phyloP scores from a whole-genome alignment of 2,329 filamentous ascomycete species.

The Endoconidiophora laricicola region DNA sequence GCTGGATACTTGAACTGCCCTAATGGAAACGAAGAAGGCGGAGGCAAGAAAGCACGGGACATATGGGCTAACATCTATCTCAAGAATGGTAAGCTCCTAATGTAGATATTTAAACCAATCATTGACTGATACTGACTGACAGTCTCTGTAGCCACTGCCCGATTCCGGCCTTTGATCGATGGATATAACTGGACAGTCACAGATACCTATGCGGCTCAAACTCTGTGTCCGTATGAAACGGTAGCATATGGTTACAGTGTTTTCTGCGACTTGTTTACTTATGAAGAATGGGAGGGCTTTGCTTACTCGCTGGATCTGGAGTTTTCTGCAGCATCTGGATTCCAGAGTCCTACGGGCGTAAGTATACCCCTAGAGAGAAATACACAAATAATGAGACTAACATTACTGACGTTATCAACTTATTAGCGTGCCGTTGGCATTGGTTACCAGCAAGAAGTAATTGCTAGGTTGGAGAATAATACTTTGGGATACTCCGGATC shows the following conservation, averaged over 20 bases:
- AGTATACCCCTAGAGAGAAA: slow-evolving; percentile 15
- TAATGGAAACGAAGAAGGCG: slow-evolving; percentile 35
- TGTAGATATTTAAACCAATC: not conserved
- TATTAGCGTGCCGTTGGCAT: slow-evolving; percentile 49
- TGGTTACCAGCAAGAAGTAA: slow-evolving; percentile 55
- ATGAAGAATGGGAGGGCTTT: slow-evolving; percentile 56
- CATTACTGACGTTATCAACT: not conserved
- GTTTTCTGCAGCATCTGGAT: slow-evolving; percentile 45
- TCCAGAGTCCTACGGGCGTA: slow-evolving; percentile 46
- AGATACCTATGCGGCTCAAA: slow-evolving; percentile 52
- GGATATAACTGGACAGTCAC: slow-evolving; percentile 46
- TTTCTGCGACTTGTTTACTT: slow-evolving; percentile 61
- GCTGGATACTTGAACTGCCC: slow-evolving; percentile 51
- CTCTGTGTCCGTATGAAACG: slow-evolving; percentile 61
- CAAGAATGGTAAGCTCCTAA: slow-evolving; percentile 28
- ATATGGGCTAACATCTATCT: slow-evolving; percentile 52
- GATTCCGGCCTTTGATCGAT: slow-evolving; percentile 38
- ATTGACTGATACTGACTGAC: not conserved
- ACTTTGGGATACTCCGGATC: slow-evolving; percentile 40
- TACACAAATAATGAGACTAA: not conserved
- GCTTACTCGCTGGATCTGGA: slow-evolving; percentile 53
- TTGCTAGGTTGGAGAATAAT: slow-evolving; percentile 54
- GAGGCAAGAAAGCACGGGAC: slow-evolving; percentile 34
- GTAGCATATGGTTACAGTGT: slow-evolving; percentile 58
- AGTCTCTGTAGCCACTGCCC: slow-evolving; percentile 31